Evolutionary conservation across 495 filamentous ascomycete genomes (phyloP).

Genomic region (Platismatia glauca): DNA sequence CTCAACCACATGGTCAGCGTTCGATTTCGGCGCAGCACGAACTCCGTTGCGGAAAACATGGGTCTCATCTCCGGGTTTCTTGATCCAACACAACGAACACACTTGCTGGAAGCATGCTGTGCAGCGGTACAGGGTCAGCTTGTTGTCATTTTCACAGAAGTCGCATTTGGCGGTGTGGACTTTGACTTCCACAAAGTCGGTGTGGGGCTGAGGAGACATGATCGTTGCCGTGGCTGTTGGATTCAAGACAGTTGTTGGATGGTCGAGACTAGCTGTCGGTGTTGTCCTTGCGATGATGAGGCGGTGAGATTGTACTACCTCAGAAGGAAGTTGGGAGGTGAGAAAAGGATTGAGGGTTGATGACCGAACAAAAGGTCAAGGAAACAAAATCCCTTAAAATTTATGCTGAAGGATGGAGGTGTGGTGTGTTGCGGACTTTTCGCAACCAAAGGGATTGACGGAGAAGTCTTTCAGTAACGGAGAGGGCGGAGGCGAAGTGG

Average conservation of each 20-base stretch:
- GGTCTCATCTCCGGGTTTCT: constrained; percentile 22
- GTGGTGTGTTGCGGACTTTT: neutral
- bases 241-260: neutral
- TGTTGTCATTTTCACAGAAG: constrained; percentile 38
- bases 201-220: constrained; percentile 6
- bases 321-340: too few relatives aligned
- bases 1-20: neutral
- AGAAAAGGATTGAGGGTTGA: neutral
- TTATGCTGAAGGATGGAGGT: neutral
- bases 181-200: constrained; percentile 28
- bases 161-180: constrained; percentile 47
- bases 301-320: neutral
- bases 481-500: neutral
- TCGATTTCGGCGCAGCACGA: neutral
- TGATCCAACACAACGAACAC: constrained; percentile 33
- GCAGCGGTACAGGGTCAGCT: constrained; percentile 38
- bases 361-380: neutral
- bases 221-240: neutral
- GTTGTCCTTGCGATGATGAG: neutral
- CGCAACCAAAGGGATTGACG: neutral
- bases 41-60: constrained; percentile 16
- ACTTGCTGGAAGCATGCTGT: constrained; percentile 36
- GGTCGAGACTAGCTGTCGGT: neutral
- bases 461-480: neutral
- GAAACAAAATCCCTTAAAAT: neutral